Base-by-base conservation (phyloP, 169 alveolate genomes). In the Plasmodium billcollinsi region DNA sequence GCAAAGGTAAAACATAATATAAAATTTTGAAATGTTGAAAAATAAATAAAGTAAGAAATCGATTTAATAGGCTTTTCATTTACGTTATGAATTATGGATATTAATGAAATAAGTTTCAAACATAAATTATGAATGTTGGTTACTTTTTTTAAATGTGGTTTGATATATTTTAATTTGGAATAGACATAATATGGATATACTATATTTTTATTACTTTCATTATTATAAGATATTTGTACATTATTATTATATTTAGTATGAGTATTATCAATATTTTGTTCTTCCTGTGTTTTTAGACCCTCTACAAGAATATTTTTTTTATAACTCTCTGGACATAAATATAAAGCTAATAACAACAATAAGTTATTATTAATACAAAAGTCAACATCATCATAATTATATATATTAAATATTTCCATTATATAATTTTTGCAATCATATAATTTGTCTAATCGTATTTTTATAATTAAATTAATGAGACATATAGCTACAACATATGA, bases 141-240 rank as follows among this genome's bases (percentile, higher is more conserved):
- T 24, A 78, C 89, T 66, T 78, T 78, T 33, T 78, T 78, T 70
- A 78, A 43, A 29, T 78, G 76, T 7, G 89, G 89, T 33, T 78
- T 78, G 39, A 78, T 18, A 20, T 78, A 78, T 59, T 66, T 78
- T 61, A 78, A 49, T 9, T 78, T 78, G 45, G 76, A 24, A 21
- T 65, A 6, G 1, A 78, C 33, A 78, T 78, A 78, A 43, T 63
- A 67, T 12, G 89, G 89, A 24, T 78, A 78, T 18, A 49, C 21
- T 3, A 14, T 2, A 66, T 9, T 26, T 66, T 20, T 18, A 62
- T 62, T 0, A 20, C 2, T 7, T 18, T 21, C 45, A 62, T 14
- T 14, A 14, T 56, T 14, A 14, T 56, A 12, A 8, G 9, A 12
- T 14, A 18, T 21, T 12, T 56, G 18, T 7, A 6, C 29, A 56